Evolutionary conservation across 176 grass and related monocot species (phyloP), one percentile per base, ranked within the genome.

Genomic region (Zea luxurians): DNA sequence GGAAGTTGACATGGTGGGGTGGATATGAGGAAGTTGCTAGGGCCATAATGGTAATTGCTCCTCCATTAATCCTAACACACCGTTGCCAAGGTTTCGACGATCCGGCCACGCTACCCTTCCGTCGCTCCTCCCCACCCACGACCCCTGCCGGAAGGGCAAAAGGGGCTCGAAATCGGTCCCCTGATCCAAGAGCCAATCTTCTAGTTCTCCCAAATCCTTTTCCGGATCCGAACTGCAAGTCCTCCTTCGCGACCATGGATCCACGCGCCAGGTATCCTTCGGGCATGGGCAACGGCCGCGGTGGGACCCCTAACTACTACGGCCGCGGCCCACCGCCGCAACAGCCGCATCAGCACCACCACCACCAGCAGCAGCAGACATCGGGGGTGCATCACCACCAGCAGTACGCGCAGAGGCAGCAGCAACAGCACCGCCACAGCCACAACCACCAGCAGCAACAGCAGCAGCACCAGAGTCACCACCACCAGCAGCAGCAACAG

Each of bases 391-490:
- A 88, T 75, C 84, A 86, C 46, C 84, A 84, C 48, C 57, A 78
- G n/a, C 86, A 86, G 85, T 91, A 91, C 77, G 70, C 61, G 18
- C 86, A 89, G 78, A 82, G 84, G 52, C 87, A 89, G 64, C 77
- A 6, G 74, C 76, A 83, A 46, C 27, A 20, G 81, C 86, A 80
- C 17, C 34, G 57, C 17, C 74, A 50, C 82, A 70, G 47, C 18
- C n/a, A 77, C 70, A 79, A 13, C 36, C 82, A 70, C 10, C 18
- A 47, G 6, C 43, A 69, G 1, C 43, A 86, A 0, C 86, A 91
- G 3, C 89, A 92, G 49, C 89, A 92, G 71, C 88, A 90, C 82
- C 89, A 97, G 70, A 97, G 92, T 68, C 91, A 83, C 61, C 73
- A 83, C 21, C 93, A 92, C 17, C 74, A 89, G 41, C 82, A 80